A percentile compares a stretch with the other conserved stretches of the same genome.
phyloP scores from a whole-genome alignment of 208 protist species.

The Trypanosoma conorhini region DNA sequence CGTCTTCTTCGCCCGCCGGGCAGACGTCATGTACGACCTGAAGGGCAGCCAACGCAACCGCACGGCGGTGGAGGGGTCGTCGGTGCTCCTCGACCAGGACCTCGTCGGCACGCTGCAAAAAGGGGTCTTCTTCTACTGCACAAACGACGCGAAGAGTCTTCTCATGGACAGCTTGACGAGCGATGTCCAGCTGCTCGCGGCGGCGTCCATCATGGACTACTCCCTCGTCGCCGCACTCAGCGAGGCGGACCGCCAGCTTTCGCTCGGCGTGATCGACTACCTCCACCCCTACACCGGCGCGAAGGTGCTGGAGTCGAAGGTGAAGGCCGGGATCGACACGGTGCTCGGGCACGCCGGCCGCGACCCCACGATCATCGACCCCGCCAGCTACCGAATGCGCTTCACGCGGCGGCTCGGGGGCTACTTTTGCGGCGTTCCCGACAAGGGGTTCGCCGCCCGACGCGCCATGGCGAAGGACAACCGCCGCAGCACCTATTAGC shows the following conservation, averaged over 20 bases:
- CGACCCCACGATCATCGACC: constrained; percentile 85
- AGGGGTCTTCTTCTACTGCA: constrained; percentile 71
- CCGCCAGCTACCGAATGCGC: constrained; percentile 56
- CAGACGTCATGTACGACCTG: constrained; percentile 56
- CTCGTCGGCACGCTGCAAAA: constrained; percentile 43
- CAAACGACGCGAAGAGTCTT: constrained; percentile 38
- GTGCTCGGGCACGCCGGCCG: constrained; percentile 53
- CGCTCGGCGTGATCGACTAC: constrained; percentile 81
- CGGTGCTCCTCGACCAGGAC: constrained; percentile 75
- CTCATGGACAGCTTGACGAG: constrained; percentile 52
- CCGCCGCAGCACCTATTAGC: too few species aligned
- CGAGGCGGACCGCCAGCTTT: constrained; percentile 4
- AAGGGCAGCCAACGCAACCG: constrained; percentile 89
- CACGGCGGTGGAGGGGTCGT: constrained; percentile 43
- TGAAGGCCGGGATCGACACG: constrained; percentile 83
- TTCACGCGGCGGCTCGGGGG: constrained; percentile 69
- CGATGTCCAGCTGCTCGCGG: constrained; percentile 61
- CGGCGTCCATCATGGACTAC: constrained; percentile 80
- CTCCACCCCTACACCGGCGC: constrained; percentile 80
- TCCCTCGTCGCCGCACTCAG: constrained; percentile 60
- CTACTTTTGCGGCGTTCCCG: constrained; percentile 81
- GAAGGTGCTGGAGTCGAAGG: constrained; percentile 80
- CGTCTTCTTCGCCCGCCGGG: constrained; percentile 30
- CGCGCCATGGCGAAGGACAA: background rate
- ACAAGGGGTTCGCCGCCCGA: constrained; percentile 39